Conservation (phyloP, 345 rosid species). For the Iberis pinnata region DNA sequence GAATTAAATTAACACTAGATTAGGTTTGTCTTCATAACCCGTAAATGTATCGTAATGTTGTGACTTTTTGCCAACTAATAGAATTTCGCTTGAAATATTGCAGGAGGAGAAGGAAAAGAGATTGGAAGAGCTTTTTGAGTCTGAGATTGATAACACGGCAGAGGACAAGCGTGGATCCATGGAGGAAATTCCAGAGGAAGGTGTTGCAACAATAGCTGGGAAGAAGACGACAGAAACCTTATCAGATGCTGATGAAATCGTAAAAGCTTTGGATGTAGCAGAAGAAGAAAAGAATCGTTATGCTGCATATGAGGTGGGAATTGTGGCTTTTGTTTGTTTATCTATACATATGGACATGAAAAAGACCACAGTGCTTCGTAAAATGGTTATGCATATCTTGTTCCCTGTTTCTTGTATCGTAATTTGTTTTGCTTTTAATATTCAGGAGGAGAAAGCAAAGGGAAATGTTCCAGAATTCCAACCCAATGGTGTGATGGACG, state of each 20-base stretch:
- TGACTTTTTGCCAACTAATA: not conserved
- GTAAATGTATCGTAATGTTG: too few species aligned
- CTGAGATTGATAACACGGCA: conserved; percentile 63
- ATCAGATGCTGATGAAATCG: conserved; percentile 69
- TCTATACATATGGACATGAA: not conserved
- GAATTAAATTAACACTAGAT: too few species aligned
- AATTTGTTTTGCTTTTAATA: conserved; percentile 7
- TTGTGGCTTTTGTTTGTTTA: not conserved
- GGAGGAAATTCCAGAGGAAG: conserved; percentile 89
- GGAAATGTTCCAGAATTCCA: conserved; percentile 50
- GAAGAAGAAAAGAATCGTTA: conserved; percentile 57
- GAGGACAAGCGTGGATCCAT: conserved; percentile 51
- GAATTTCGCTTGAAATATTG: conserved; percentile 22
- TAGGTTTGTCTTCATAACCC: too few species aligned
- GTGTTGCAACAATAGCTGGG: conserved; percentile 81
- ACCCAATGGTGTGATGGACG: conserved; percentile 62
- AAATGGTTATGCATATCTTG: too few species aligned
- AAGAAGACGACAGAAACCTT: conserved; percentile 72
- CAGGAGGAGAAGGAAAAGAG: conserved; percentile 98
- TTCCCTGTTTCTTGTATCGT: not conserved
- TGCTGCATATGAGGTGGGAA: conserved; percentile 61
- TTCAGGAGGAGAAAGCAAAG: conserved; percentile 65
- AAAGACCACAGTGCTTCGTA: too few species aligned
- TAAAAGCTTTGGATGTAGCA: conserved; percentile 73
- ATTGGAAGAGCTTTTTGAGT: conserved; percentile 84